Base-by-base conservation (phyloP, 768 basidiomycete genomes). In the Boletus sp. region DNA sequence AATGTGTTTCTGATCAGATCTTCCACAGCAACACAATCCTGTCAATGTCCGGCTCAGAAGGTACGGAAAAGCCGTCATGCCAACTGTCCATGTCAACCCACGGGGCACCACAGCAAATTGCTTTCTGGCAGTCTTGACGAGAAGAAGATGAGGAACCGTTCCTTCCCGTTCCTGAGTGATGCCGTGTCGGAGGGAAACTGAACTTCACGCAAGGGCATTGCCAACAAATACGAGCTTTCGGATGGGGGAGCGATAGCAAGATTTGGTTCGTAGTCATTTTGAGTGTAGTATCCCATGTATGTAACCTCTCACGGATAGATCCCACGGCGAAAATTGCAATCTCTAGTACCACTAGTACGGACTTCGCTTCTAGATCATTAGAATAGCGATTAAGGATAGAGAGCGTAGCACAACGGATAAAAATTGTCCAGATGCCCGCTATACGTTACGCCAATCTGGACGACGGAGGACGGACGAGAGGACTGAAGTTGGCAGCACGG, bases 11-110 rank as follows among this genome's bases (percentile, higher is more conserved):
- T 68, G 29, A 90, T 75, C 38, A 81, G 55, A 2, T 70, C 64
- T 52, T 91, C 85, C 29, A 90, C 83, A 34, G 66, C 79, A 30
- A 74, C 71, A 65, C 89, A 90, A 63, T 91, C 89, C 89, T 83
- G 53, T 77, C 35, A 40, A 42, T 54, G 27, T 53, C 47, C 21
- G 8, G 50, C 39, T 60, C 39, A 64, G 57, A 58, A 51, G 15
- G 30, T 25, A 21, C n/a, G 17, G n/a, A 19, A 29, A 39, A 25
- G 9, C 17, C 3, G 25, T 32, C 25, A 35, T 30, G 47, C 45
- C n/a, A 47, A 32, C 5, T 29, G 25, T 40, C 29, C 29, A 27
- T 33, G 33, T 21, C 19, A 39, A 75, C 78, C 44, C 60, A 90
- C 88, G 25, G 85, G 80, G 64, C 88, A 90, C 88, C 89, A 90